Conservation (phyloP, 129 eudicot genomes). For the Flaveria sonorensis region DNA sequence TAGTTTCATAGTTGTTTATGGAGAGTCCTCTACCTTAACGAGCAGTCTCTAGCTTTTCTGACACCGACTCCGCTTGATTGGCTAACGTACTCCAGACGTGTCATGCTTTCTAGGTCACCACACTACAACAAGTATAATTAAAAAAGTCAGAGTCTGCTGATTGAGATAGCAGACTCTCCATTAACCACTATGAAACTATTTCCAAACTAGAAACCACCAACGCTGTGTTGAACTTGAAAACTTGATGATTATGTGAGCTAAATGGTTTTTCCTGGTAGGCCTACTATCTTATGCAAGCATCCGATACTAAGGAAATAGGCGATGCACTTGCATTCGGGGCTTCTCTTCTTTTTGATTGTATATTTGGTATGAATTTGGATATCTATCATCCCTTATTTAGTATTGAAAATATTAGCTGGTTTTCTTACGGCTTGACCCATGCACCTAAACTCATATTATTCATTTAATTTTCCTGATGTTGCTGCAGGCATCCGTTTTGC, state of each 20-base stretch:
- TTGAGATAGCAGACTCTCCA: no score
- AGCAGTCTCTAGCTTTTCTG: no score
- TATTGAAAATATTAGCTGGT: not conserved
- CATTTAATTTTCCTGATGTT: conserved; percentile 11
- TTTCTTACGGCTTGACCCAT: not conserved
- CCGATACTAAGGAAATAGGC: conserved; percentile 50
- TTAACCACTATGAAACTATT: no score
- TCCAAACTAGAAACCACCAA: no score
- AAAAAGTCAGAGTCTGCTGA: no score
- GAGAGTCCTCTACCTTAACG: no score
- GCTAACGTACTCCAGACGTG: no score
- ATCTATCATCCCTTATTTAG: not conserved
- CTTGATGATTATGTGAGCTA: not conserved
- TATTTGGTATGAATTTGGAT: conserved; percentile 42
- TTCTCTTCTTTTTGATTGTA: conserved; percentile 49
- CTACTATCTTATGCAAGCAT: conserved; percentile 52
- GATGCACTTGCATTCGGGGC: conserved; percentile 62
- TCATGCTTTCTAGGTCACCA: no score
- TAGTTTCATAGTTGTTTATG: no score
- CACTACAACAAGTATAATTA: no score
- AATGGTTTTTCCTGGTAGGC: conserved; percentile 32
- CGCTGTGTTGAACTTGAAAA: not conserved
- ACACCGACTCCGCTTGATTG: no score
- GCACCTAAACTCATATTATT: not conserved
- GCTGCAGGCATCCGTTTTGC: conserved; percentile 51